Base-by-base conservation (phyloP, 2,329 filamentous ascomycete species). In the Claviceps paspali region DNA sequence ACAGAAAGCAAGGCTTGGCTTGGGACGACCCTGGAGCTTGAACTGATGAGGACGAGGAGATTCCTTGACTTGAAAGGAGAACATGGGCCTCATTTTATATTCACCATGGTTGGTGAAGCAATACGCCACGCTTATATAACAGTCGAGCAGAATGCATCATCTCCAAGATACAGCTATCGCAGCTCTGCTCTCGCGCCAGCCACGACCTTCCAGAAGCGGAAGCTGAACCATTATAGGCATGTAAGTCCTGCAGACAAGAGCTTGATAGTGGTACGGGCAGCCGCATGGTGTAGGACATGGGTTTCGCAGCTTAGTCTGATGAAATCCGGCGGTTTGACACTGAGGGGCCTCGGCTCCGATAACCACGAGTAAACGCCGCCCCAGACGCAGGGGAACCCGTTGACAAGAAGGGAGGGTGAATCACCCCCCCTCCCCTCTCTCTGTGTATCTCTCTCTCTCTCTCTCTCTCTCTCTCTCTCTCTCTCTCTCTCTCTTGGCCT, bases 131-230 rank as follows among this genome's bases (percentile, higher is more conserved):
- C 24, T 14, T 17, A n/a, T 19, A 30, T 27, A 18, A 21, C 10
- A n/a, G 17, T 33, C 17, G 24, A 30, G 19, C 10, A 14, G 10
- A 30, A 36, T n/a, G 10, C 6, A 17, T n/a, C 4, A 17, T 24
- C n/a, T 29, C n/a, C 5, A 11, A 36, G n/a, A n/a, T 7, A 36
- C 6, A 15, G 27, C n/a, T 15, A 29, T 11, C 19, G 9, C 10
- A n/a, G n/a, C 27, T 19, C 14, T 17, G n/a, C 22, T 26, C 14
- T n/a, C n/a, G n/a, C n/a, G 31, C 17, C 21, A 28, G 23, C 17
- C 38, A 29, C 36, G 26, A 43, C 43, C 43, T 45, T 43, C 41
- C 43, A 36, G 29, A 45, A 40, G 37, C 22, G 41, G 43, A 38
- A 44, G 43, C 41, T 43, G 27, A 33, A 19, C n/a, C 11, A 17